Conservation (phyloP, 805 yeast genomes). For the Nakazawaea wyomingensis region DNA sequence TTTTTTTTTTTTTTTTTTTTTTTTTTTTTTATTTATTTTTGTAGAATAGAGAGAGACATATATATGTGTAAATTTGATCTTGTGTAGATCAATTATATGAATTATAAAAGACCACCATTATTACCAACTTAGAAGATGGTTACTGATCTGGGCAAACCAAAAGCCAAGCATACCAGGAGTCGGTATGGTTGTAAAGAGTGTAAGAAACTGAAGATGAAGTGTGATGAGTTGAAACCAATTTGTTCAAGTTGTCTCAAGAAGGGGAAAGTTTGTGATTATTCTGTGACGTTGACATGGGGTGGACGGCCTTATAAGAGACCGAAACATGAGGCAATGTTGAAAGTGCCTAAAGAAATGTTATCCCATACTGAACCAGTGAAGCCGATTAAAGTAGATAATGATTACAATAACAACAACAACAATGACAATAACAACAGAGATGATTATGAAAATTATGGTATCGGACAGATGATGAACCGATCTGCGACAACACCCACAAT, state of each 20-base stretch:
- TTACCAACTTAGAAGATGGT: not conserved
- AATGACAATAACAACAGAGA: not conserved
- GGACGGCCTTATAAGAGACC: constrained; percentile 58
- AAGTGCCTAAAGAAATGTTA: constrained; percentile 14
- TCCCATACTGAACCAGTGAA: not conserved
- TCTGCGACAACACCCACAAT: not conserved
- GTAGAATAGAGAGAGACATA: too few species aligned
- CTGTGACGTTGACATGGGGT: constrained; percentile 65
- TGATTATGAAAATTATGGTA: too few species aligned
- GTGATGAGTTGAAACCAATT: constrained; percentile 62
- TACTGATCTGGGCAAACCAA: too few species aligned
- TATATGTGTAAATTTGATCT: too few species aligned
- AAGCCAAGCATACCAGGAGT: constrained; percentile 35
- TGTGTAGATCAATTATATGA: too few species aligned
- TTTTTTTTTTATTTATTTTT: not conserved
- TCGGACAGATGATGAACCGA: not conserved
- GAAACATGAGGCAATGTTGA: constrained; percentile 28
- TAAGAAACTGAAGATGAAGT: constrained; percentile 57
- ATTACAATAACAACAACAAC: not conserved
- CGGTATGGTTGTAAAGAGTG: constrained; percentile 60
- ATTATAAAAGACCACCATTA: too few species aligned
- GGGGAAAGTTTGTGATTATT: constrained; percentile 52
- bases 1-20: too few species aligned
- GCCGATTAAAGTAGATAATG: not conserved
- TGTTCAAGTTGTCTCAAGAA: constrained; percentile 53